A percentile compares a stretch with the other conserved stretches of the same genome.
Evolutionary conservation across 345 rosid genomes (phyloP).

Genomic region (Pugionium cornutum): DNA sequence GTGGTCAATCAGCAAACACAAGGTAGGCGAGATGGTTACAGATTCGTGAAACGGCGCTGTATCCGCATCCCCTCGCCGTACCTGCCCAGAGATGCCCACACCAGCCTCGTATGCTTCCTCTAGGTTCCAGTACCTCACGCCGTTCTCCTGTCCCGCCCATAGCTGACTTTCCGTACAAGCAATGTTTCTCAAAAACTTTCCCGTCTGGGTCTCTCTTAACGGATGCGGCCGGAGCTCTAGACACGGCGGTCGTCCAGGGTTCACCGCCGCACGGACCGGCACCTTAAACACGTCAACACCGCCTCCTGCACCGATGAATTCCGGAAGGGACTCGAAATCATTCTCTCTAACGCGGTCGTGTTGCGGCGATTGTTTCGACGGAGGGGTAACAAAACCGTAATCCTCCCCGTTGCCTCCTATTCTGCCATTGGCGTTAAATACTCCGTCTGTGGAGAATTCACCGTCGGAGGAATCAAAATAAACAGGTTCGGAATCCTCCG

Average conservation of each 20-base stretch:
- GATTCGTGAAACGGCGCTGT: slow-evolving; percentile 85
- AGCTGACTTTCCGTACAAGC: slow-evolving; percentile 74
- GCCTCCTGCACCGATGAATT: slow-evolving; percentile 57
- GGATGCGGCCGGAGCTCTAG: slow-evolving; percentile 86
- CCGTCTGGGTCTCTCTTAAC: slow-evolving; percentile 75
- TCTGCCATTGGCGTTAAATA: slow-evolving; percentile 8
- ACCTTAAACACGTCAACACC: slow-evolving; percentile 54
- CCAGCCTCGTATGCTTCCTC: slow-evolving; percentile 59
- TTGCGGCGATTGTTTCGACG: slow-evolving; percentile 20
- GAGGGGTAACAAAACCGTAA: slow-evolving; percentile 31
- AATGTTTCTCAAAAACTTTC: slow-evolving; percentile 70
- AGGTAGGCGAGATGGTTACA: slow-evolving; percentile 54
- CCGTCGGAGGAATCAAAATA: slow-evolving; percentile 51
- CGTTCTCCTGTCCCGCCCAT: slow-evolving; percentile 89
- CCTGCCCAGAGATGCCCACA: slow-evolving; percentile 46
- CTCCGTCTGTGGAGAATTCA: slow-evolving; percentile 39
- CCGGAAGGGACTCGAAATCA: slow-evolving; percentile 46
- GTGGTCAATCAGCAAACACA: slow-evolving; percentile 63
- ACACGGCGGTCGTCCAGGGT: slow-evolving; percentile 70
- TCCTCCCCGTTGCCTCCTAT: slow-evolving; percentile 32
- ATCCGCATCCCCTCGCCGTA: slow-evolving; percentile 80
- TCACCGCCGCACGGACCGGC: slow-evolving; percentile 63
- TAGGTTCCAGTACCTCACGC: slow-evolving; percentile 70
- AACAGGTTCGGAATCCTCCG: slow-evolving; percentile 34
- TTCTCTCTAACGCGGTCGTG: slow-evolving; percentile 17